Evolutionary conservation across 208 protist species (phyloP).

Genomic region (Leishmania tropica): DNA sequence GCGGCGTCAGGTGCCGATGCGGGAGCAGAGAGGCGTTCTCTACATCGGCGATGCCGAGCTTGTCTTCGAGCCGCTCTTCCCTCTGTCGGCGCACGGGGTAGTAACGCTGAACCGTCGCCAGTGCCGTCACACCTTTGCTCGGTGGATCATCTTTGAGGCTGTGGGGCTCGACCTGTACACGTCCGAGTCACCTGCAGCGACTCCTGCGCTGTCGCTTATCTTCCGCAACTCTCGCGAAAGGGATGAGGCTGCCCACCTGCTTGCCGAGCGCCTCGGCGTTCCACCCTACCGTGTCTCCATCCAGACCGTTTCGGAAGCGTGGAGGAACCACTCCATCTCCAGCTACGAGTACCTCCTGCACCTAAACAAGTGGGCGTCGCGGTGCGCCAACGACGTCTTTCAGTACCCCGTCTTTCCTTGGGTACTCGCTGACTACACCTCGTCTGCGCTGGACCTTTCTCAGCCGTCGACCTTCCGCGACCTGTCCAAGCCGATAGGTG

Average conservation of each 20-base stretch:
- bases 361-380: constrained; percentile 57
- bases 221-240: constrained; percentile 34
- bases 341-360: constrained; percentile 65
- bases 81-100: constrained; percentile 8
- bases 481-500: constrained; percentile 93
- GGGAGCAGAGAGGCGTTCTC: constrained; percentile 52
- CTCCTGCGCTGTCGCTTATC: constrained; percentile 36
- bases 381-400: constrained; percentile 51
- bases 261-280: constrained; percentile 19
- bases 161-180: constrained; percentile 52
- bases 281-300: constrained; percentile 23
- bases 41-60: constrained; percentile 15
- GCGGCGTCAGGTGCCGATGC: constrained; percentile 44
- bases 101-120: constrained; percentile 4
- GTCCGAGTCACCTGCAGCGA: constrained; percentile 2
- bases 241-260: constrained; percentile 25
- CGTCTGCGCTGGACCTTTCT: constrained; percentile 55
- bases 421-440: constrained; percentile 91
- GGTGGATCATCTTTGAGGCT: constrained; percentile 40
- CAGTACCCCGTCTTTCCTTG: constrained; percentile 95
- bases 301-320: constrained; percentile 21
- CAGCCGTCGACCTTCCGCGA: constrained; percentile 79
- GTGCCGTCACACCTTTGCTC: constrained; percentile 38
- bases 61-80: constrained; percentile 45
- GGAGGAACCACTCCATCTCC: constrained; percentile 38